Evolutionary conservation across 2,329 filamentous ascomycete species (phyloP).

Genomic region (Fonsecaea monophora): DNA sequence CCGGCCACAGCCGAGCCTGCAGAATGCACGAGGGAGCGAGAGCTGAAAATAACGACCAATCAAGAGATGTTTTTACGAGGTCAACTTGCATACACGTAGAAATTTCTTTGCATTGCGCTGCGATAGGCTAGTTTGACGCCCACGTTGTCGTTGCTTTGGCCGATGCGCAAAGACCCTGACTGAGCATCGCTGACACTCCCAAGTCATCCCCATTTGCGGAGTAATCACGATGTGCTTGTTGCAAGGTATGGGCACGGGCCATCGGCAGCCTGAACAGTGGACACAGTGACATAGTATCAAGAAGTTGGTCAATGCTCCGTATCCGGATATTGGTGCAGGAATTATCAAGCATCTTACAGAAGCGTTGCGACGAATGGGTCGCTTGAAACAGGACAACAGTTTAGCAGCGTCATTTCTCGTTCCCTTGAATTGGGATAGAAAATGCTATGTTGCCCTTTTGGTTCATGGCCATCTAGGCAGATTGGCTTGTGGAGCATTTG

Average conservation of each 20-base stretch:
- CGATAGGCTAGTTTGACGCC: slow-evolving; percentile 13
- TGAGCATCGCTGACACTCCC: neutral
- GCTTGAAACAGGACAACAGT: neutral
- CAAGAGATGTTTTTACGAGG: neutral
- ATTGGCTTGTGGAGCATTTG: neutral
- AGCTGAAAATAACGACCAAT: slow-evolving; percentile 21
- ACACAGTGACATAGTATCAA: neutral
- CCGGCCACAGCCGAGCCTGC: slow-evolving; percentile 19
- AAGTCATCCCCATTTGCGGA: neutral
- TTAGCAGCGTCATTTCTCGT: neutral
- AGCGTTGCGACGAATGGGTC: neutral
- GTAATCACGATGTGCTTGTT: slow-evolving; percentile 2
- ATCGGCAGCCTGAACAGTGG: neutral
- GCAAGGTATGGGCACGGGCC: neutral
- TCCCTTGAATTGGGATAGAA: neutral
- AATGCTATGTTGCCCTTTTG: neutral
- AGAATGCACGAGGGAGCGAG: slow-evolving; percentile 5
- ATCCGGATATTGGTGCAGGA: neutral
- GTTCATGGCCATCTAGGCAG: neutral
- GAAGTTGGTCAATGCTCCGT: neutral
- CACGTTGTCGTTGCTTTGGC: slow-evolving; percentile 1
- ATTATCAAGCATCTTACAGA: neutral
- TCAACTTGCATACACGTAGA: slow-evolving; percentile 10
- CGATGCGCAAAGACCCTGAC: slow-evolving; percentile 6
- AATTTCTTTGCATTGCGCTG: neutral